Evolutionary conservation across 352 stramenopile species (phyloP), one percentile per base, ranked within the genome.

Genomic region (Pythium sukuiense): DNA sequence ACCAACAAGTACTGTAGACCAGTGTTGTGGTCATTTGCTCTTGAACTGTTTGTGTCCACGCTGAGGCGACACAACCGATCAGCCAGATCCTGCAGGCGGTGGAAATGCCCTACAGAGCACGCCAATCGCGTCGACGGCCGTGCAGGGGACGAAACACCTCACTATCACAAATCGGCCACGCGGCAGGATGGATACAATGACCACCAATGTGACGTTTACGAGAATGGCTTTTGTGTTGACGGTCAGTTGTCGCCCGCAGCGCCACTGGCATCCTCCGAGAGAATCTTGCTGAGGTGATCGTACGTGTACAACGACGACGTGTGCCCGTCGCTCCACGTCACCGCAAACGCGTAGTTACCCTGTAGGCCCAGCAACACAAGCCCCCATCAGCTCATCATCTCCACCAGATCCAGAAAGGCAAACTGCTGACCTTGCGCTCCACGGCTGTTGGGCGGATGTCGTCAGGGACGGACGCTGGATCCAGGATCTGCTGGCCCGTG

Each of bases 261-360:
- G 24, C 7, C 18, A 12, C 24, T 7, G 1, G 67, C 33, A 43
- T 65, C 52, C 13, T 92, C 86, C 1, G 70, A 61, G 58, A 89
- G 80, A 55, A 96, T 74, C 55, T 74, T 68, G 29, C 75, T 79
- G 52, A 97, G 54, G 45, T 88, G 83, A 61, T 97, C 84, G 76
- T 99, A 99, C 13, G 97, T 98, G 81, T 99, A 99, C 27, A 99
- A 80, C 13, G 86, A 94, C 20, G 95, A 98, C 55, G 81, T 90
- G 82, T 99, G 97, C 12, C 96, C 97, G 74, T 99, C 97, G 55
- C 88, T 98, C 97, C 97, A 99, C 57, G 96, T 90, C 29, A 99
- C 92, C 7, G 90, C 93, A 27, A 99, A 92, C 14, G 97, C 97
- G 88, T 99, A 99, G 72, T 99, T 99, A 59, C 98, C 98, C 73